Evolutionary conservation across 768 basidiomycete species (phyloP).

Genomic region (Stropharia rugosoannulata): DNA sequence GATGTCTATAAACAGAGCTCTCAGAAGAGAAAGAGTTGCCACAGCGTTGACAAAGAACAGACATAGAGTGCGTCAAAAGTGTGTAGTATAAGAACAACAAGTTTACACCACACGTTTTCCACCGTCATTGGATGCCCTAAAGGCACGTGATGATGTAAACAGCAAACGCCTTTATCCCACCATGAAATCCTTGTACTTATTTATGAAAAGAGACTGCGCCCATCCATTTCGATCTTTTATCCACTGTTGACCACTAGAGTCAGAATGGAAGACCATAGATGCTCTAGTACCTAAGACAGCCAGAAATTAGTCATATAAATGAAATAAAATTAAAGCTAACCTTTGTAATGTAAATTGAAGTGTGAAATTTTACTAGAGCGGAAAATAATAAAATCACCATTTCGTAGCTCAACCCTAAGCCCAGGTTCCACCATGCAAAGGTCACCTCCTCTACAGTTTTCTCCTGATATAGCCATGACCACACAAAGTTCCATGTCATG

Average conservation of each 20-base stretch:
- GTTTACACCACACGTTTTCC: too few species aligned
- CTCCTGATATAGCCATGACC: slow-evolving; percentile 13
- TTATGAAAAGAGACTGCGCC: background rate
- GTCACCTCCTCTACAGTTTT: slow-evolving; percentile 15
- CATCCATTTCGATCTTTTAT: slow-evolving; percentile 4
- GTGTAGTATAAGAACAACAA: too few species aligned
- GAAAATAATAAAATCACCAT: slow-evolving; percentile 14
- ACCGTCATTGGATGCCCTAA: too few species aligned
- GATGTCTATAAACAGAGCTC: too few species aligned
- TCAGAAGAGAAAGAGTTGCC: too few species aligned
- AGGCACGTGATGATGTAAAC: too few species aligned
- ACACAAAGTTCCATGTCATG: slow-evolving; percentile 22
- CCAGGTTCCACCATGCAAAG: slow-evolving; percentile 19
- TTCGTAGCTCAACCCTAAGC: slow-evolving; percentile 4
- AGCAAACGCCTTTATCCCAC: too few species aligned
- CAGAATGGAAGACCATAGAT: slow-evolving; percentile 21
- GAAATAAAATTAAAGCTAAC: background rate
- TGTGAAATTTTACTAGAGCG: slow-evolving; percentile 17
- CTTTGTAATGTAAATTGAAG: slow-evolving; percentile 21
- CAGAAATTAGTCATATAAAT: too few species aligned
- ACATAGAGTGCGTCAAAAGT: too few species aligned
- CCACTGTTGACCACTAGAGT: slow-evolving; percentile 5
- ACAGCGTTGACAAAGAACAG: too few species aligned
- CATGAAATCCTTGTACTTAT: too few species aligned
- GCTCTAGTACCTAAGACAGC: too few species aligned